Evolutionary conservation across 169 alveolate genomes (phyloP).

Genomic region (Plasmodium blacklocki): DNA sequence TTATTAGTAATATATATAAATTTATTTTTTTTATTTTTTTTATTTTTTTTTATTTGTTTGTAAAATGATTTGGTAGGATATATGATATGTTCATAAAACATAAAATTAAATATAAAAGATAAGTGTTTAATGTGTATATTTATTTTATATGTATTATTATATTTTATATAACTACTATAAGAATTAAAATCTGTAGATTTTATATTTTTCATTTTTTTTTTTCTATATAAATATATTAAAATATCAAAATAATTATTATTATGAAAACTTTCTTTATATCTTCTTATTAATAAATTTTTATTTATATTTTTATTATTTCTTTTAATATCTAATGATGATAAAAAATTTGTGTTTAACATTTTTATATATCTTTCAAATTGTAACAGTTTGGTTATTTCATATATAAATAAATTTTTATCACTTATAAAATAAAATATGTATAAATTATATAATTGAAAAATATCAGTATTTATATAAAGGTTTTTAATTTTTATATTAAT

Average conservation of each 20-base stretch:
- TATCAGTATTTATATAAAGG: slow-evolving; percentile 17
- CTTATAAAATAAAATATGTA: slow-evolving; percentile 45
- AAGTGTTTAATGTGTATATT: background rate
- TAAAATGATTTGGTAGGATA: background rate
- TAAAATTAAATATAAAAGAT: slow-evolving; percentile 17
- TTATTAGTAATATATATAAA: background rate
- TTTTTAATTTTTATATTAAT: slow-evolving; percentile 19
- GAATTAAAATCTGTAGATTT: slow-evolving; percentile 9
- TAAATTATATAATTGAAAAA: slow-evolving; percentile 34
- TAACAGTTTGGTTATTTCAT: slow-evolving; percentile 8
- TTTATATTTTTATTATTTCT: background rate
- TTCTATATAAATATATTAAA: slow-evolving; percentile 7
- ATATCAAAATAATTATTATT: background rate
- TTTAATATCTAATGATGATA: background rate
- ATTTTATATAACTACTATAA: slow-evolving; percentile 16
- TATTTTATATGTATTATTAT: slow-evolving; percentile 26
- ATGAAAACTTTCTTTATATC: no score
- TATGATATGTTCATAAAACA: slow-evolving; percentile 27
- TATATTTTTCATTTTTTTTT: slow-evolving; percentile 8
- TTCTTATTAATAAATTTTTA: background rate
- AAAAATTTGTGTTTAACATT: background rate
- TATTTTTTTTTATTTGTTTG: background rate
- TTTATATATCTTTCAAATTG: background rate
- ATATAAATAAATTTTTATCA: slow-evolving; percentile 33
- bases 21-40: background rate